Percentiles rank a stretch among this genome's conserved stretches.
Conservation (phyloP, 495 filamentous ascomycete species). For the Pyronema omphalodes region DNA sequence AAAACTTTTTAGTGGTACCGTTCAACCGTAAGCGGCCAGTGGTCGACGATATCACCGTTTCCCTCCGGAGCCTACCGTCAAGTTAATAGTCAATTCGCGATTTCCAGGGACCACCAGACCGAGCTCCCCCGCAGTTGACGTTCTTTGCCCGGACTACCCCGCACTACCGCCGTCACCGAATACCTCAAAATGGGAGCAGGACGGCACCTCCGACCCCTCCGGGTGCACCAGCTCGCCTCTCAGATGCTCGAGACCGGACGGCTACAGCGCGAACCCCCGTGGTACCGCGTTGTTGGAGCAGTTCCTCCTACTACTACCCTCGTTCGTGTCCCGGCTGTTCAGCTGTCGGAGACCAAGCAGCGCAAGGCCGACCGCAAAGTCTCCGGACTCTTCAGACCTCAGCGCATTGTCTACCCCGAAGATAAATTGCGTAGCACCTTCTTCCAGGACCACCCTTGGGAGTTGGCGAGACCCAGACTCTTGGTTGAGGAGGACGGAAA, state of each 20-base stretch:
- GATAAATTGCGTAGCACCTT: constrained; percentile 64
- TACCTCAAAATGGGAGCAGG: neutral
- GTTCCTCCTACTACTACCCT: constrained; percentile 68
- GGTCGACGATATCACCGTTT: neutral
- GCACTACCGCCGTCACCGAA: neutral
- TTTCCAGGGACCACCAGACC: neutral
- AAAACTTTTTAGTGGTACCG: neutral
- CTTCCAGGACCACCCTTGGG: constrained; percentile 91
- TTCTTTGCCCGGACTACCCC: neutral
- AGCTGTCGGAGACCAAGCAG: constrained; percentile 34
- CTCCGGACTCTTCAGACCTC: constrained; percentile 61
- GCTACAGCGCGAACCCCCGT: constrained; percentile 39
- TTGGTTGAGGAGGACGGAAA: constrained; percentile 72
- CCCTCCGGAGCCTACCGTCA: neutral
- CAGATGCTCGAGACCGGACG: constrained; percentile 33
- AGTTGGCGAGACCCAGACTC: constrained; percentile 72
- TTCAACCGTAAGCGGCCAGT: neutral
- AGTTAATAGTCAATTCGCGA: neutral
- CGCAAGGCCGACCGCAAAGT: constrained; percentile 34
- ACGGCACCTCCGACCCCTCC: constrained; percentile 40
- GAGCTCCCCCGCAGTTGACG: neutral
- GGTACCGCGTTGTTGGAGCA: constrained; percentile 53
- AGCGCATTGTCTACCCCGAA: constrained; percentile 63
- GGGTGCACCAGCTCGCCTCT: constrained; percentile 49
- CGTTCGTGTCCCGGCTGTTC: constrained; percentile 46